A percentile compares a stretch with the other conserved stretches of the same genome.
Conservation (phyloP, 2,329 filamentous ascomycete species). For the Epichloe elymi region DNA sequence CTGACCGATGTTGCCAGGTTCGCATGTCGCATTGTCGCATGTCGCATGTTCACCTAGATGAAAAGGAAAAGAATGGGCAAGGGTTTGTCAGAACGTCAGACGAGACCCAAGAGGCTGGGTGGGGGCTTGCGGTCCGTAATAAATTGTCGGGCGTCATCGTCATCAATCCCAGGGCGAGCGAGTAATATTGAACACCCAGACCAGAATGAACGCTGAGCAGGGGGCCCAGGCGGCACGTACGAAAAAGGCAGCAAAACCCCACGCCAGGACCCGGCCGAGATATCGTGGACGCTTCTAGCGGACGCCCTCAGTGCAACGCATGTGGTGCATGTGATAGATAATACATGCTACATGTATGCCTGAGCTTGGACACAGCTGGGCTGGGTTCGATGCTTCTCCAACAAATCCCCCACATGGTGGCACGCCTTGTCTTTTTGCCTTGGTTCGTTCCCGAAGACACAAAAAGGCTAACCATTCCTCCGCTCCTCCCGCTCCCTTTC, state of each 20-base stretch:
- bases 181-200: not conserved
- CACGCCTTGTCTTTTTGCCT: no score
- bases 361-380: not conserved
- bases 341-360: not conserved
- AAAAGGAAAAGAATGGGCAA: not conserved
- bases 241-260: not conserved
- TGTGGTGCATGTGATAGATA: conserved; percentile 3
- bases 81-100: not conserved
- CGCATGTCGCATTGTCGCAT: not conserved
- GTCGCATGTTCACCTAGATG: not conserved
- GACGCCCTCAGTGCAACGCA: not conserved
- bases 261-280: not conserved
- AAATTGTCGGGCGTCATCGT: no score
- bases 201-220: not conserved
- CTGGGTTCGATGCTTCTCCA: not conserved
- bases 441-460: not conserved
- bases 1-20: not conserved
- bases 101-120: not conserved
- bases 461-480: not conserved
- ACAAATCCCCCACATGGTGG: not conserved
- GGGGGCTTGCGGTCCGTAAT: no score
- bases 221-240: not conserved
- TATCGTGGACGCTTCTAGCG: not conserved
- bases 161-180: no score
- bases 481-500: not conserved